Base-by-base conservation (phyloP, 345 rosid species). In the Excoecaria cochinchinensis region DNA sequence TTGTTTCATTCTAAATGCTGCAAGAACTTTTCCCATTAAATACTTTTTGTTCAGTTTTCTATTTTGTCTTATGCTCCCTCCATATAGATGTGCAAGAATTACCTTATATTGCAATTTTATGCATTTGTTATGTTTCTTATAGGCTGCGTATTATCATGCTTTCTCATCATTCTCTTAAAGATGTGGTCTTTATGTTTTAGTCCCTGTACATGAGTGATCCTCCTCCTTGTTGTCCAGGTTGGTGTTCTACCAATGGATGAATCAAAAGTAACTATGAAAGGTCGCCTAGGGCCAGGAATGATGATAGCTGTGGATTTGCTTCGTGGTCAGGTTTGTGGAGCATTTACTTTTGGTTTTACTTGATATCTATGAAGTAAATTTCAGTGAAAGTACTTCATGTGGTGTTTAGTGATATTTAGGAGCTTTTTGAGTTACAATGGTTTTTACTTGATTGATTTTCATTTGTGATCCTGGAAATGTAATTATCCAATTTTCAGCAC, bases 261-360 rank as follows among this genome's bases (percentile, higher is more conserved):
- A 80, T 89, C 94, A 48, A 95, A 92, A 84, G 89, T 95, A 67
- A 89, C 82, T 6, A 88, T 88, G 96, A 95, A 95, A 83, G 99
- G 98, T 57, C 95, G 98, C 72, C 86, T 95, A 47, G 99, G 99
- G 80, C 99, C 99, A 22, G 99, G 99, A 77, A 95, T 95, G 99
- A 95, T 95, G 99, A 95, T 95, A 79, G 73, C 94, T 67, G 99
- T 85, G 75, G 98, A 95, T 84, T 80, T 95, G 81, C 83, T 70
- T 56, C 83, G 84, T 85, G 99, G 99, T 75, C 94, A 93, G 99
- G 99, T 93, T 69, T 67, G 91, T 89, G 77, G 73, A 51, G 51
- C 74, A 40, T 76, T 73, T 65, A 72, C 10, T 60, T 31, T 70
- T 40, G 24, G 52, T 31, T 58, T 24, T 48, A 16, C 40, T 65